These are phyloP conservation scores for Ziziphus jujuba DNA, from an alignment of 306 rosid genomes.

Conservation along the genomic window DNA sequence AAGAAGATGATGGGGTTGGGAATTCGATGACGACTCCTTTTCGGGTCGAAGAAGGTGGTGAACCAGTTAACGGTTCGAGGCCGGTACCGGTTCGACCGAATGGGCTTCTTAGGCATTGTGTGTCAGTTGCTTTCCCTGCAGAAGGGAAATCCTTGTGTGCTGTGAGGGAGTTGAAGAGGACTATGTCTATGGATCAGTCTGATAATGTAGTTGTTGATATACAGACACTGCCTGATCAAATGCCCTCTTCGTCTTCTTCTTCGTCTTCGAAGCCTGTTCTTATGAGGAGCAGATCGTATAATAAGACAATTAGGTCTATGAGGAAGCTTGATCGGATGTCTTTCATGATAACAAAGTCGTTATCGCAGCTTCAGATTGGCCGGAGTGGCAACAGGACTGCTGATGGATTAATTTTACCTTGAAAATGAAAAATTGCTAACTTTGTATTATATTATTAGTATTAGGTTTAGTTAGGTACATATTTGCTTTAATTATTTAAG, in stretches of 20 bases:
- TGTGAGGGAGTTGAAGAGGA: constrained; percentile 37
- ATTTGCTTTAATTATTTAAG: no score
- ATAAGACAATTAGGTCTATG: constrained; percentile 21
- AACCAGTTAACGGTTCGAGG: neutral
- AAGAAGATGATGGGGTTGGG: neutral
- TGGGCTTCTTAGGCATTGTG: constrained; percentile 26
- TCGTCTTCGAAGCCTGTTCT: constrained; percentile 9
- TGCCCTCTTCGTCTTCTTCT: constrained; percentile 12
- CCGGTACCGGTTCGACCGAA: neutral
- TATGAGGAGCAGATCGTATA: constrained; percentile 10
- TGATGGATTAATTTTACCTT: constrained; percentile 28
- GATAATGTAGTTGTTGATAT: constrained; percentile 18
- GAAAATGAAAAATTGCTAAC: neutral
- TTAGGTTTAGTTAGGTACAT: no score
- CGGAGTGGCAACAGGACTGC: constrained; percentile 18
- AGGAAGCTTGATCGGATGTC: constrained; percentile 41
- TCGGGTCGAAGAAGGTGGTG: neutral
- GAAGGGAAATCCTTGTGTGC: constrained; percentile 8
- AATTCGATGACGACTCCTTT: neutral
- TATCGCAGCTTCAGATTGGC: constrained; percentile 32
- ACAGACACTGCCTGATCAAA: constrained; percentile 16
- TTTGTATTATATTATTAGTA: neutral
- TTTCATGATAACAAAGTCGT: constrained; percentile 26
- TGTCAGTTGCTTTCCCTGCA: constrained; percentile 10
- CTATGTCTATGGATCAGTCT: constrained; percentile 40